Evolutionary conservation across 768 basidiomycete genomes (phyloP), one percentile per base, ranked within the genome.

Genomic region (Kwoniella pini): DNA sequence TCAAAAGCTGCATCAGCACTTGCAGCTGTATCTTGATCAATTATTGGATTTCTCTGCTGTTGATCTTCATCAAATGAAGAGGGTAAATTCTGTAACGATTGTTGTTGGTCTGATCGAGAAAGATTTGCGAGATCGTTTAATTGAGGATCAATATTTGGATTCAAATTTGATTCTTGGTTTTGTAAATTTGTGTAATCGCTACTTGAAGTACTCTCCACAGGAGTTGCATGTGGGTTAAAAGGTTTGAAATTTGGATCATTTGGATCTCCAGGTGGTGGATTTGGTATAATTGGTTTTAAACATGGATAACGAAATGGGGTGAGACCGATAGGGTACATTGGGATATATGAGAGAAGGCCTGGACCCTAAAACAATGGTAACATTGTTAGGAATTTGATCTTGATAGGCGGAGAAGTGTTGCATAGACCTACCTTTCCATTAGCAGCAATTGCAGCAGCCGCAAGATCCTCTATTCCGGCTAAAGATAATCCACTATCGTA

Each of bases 281-380:
- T 24, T 0, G 71, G 71, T 17, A 51, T 51, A 10, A 44, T 22
- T 17, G 69, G 73, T 1, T 36, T 54, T 4, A 63, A 58, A 40
- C 73, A 75, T 39, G 70, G 64, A 54, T 68, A 72, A 6, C 71
- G 70, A 52, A 67, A 75, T 0, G 73, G 71, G n/a, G 70, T 72
- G 17, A 72, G 53, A 24, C 70, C 73, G 24, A 61, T 27, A 22
- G 58, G 63, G 36, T 60, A 57, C 24, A 50, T 51, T 31, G 28
- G 38, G 0, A n/a, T 13, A 31, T 57, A 55, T 4, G 49, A n/a
- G 45, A 21, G 28, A 10, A 60, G 21, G 24, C 38, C 48, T 33
- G 48, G 31, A n/a, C 28, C 21, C 44, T 46, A 17, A 24, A 48
- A 45, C n/a, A n/a, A n/a, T n/a, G n/a, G n/a, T n/a, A n/a, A n/a